A percentile compares a stretch with the other conserved stretches of the same genome.
Conservation (phyloP, 371 early-diverging fungal species). For the Lichtheimia hyalospora region DNA sequence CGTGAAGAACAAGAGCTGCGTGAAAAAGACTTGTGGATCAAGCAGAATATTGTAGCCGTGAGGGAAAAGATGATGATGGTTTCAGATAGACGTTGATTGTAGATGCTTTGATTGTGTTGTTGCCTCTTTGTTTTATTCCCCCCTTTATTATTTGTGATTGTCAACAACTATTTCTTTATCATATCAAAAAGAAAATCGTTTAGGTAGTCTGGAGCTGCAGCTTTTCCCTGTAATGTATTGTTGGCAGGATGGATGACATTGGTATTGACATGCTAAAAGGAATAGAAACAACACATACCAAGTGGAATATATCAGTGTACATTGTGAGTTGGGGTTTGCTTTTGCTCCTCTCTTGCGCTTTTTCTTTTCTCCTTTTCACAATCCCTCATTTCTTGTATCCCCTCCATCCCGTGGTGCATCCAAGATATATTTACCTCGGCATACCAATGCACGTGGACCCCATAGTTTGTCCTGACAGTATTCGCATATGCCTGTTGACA, state of each 20-base stretch:
- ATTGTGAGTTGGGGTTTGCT: too few relatives aligned
- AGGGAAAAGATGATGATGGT: slow-evolving; percentile 35
- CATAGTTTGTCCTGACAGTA: slow-evolving; percentile 9
- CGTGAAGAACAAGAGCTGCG: slow-evolving; percentile 43
- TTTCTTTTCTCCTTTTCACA: too few relatives aligned
- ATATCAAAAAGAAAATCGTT: not conserved
- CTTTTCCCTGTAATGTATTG: not conserved
- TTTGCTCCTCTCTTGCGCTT: too few relatives aligned
- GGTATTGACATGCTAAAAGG: not conserved
- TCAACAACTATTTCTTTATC: too few relatives aligned
- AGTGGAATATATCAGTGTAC: too few relatives aligned
- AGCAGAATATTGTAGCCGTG: slow-evolving; percentile 44
- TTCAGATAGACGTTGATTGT: slow-evolving; percentile 6
- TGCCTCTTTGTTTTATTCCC: not conserved
- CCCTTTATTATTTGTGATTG: not conserved
- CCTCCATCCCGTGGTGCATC: too few relatives aligned
- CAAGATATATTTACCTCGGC: slow-evolving; percentile 1
- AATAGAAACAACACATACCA: too few relatives aligned
- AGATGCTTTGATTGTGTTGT: slow-evolving; percentile 1
- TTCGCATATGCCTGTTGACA: slow-evolving; percentile 5
- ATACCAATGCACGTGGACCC: slow-evolving; percentile 10
- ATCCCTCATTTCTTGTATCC: too few relatives aligned
- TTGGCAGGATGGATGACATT: not conserved
- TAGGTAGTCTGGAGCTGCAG: not conserved
- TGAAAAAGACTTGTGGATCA: slow-evolving; percentile 44